Percentiles rank a stretch among this genome's conserved stretches.
Conservation (phyloP, 2,329 filamentous ascomycete species). For the Penicillium sclerotiorum region DNA sequence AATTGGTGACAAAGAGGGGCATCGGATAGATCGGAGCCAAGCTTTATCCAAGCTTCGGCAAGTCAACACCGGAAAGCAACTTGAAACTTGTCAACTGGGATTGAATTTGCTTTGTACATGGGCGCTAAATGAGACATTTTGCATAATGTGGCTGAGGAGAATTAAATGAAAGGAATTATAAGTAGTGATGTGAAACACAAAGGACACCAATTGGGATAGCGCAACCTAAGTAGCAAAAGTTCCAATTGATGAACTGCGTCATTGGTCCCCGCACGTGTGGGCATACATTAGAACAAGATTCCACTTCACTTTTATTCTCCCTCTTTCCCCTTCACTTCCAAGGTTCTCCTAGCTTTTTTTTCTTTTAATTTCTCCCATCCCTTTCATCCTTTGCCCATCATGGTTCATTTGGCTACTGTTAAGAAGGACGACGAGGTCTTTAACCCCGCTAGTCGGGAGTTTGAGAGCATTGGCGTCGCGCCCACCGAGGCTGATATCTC, state of each 20-base stretch:
- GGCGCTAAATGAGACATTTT: background rate
- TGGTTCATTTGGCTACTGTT: constrained; percentile 48
- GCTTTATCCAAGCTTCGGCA: constrained; percentile 26
- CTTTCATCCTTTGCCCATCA: constrained; percentile 26
- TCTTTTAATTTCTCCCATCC: background rate
- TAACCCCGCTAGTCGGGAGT: constrained; percentile 39
- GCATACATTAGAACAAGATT: background rate
- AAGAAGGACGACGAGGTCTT: constrained; percentile 41
- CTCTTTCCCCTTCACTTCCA: background rate
- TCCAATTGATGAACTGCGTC: too few relatives aligned
- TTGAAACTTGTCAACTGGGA: too few relatives aligned
- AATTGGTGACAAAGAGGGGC: constrained; percentile 2
- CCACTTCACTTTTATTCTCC: background rate
- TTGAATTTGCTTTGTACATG: background rate
- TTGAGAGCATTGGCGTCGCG: constrained; percentile 51
- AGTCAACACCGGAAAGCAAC: background rate
- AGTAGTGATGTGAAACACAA: background rate
- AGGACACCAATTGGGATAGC: background rate
- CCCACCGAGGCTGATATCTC: constrained; percentile 57
- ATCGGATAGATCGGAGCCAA: constrained; percentile 23
- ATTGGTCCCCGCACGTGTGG: background rate
- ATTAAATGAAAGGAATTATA: background rate
- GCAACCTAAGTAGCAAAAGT: background rate
- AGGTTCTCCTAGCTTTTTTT: background rate
- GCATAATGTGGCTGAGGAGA: background rate